phyloP scores from a whole-genome alignment of 768 basidiomycete genomes.

The Collybiopsis luxurians region DNA sequence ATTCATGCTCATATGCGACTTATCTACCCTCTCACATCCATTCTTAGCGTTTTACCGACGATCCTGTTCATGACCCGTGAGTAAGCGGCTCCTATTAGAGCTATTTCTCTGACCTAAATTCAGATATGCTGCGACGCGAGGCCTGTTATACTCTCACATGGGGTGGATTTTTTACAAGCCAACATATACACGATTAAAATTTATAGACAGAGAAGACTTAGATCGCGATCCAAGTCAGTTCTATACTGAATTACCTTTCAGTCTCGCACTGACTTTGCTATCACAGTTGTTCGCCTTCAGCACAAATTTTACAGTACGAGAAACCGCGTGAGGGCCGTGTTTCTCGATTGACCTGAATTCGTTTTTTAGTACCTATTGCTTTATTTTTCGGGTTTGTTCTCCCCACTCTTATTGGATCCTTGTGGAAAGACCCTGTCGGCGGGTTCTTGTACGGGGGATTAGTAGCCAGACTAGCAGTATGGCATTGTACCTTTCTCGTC shows the following conservation, averaged over 20 bases:
- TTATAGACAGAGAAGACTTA: constrained; percentile 68
- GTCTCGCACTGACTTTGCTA: neutral
- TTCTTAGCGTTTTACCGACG: constrained; percentile 65
- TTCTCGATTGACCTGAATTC: neutral
- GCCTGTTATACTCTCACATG: constrained; percentile 75
- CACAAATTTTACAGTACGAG: constrained; percentile 61
- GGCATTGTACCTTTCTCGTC: constrained; percentile 71
- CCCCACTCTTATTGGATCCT: constrained; percentile 51
- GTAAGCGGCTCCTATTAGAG: constrained; percentile 16
- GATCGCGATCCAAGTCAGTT: constrained; percentile 62
- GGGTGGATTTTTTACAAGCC: constrained; percentile 88
- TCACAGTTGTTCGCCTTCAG: constrained; percentile 63
- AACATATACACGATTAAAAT: constrained; percentile 54
- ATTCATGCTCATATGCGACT: neutral
- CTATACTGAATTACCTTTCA: neutral
- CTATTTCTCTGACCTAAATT: neutral
- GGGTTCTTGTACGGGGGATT: constrained; percentile 72
- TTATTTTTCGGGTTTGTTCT: constrained; percentile 56
- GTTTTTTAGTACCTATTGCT: constrained; percentile 51
- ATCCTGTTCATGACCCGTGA: constrained; percentile 66
- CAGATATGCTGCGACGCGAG: constrained; percentile 72
- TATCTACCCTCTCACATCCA: neutral
- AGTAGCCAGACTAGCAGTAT: constrained; percentile 60
- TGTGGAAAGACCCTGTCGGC: constrained; percentile 65
- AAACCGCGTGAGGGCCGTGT: neutral